phyloP scores from a whole-genome alignment of 1,284 basidiomycete genomes.

The Apiotrichum montevideense region DNA sequence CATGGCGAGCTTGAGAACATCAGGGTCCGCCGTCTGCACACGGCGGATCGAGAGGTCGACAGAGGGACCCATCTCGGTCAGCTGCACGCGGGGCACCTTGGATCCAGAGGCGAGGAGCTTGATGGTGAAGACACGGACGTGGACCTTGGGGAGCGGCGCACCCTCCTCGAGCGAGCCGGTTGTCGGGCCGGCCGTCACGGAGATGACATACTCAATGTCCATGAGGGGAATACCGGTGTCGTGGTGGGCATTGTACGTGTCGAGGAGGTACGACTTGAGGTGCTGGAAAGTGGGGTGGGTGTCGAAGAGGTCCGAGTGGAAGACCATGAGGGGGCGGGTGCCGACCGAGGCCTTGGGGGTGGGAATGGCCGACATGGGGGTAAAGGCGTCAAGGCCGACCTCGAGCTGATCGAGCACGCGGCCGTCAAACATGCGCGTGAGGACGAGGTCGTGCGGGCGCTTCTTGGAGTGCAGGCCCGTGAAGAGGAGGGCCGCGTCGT shows the following conservation, averaged over 20 bases:
- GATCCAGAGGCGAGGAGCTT: conserved; percentile 65
- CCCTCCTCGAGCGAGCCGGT: conserved; percentile 40
- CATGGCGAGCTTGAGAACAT: conserved; percentile 73
- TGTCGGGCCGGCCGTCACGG: conserved; percentile 65
- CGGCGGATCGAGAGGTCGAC: conserved; percentile 78
- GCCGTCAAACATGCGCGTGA: conserved; percentile 82
- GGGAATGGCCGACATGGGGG: conserved; percentile 75
- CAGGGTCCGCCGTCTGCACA: conserved; percentile 65
- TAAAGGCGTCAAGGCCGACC: conserved; percentile 74
- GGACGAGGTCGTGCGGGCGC: conserved; percentile 78
- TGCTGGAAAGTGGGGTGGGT: conserved; percentile 84
- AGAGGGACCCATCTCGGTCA: conserved; percentile 84
- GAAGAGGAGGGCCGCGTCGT: conserved; percentile 88
- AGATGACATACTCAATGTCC: conserved; percentile 87
- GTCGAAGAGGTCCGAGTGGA: conserved; percentile 88
- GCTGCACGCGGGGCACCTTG: conserved; percentile 70
- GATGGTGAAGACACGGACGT: conserved; percentile 81
- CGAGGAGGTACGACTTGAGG: conserved; percentile 84
- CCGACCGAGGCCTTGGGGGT: conserved; percentile 82
- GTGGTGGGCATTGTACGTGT: conserved; percentile 78
- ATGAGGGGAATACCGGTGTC: conserved; percentile 76
- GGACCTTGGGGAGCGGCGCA: conserved; percentile 63
- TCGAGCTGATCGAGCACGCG: conserved; percentile 92
- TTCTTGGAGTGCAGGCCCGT: conserved; percentile 94
- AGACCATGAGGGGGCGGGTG: conserved; percentile 90